Evolutionary conservation across 441 rosid species (phyloP), one percentile per base, ranked within the genome.

Genomic region (Adansonia gregorii): DNA sequence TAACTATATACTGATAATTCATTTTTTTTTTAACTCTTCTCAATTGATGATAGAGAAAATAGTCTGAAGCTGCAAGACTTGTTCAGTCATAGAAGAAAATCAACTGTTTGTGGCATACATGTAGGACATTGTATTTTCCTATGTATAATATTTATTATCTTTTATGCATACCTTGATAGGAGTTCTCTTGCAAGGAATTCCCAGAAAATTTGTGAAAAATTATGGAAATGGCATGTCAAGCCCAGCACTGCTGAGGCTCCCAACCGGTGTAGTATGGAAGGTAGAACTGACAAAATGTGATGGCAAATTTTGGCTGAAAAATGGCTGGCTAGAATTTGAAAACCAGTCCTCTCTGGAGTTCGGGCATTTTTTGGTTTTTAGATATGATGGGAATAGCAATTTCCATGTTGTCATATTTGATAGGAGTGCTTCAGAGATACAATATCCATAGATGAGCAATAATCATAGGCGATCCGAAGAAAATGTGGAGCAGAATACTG

Each of bases 311-410:
- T 67, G 73, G 79, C 58, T 76, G 41, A 11, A 55, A 17, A 19
- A 67, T 12, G 79, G 79, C 31, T 76, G 74, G 74, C 31, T 41
- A 41, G 73, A 76, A 45, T 76, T 76, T 56, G 11, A 58, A 17
- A 24, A 67, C 7, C 74, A 41, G 45, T 67, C 67, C 67, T 56
- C 67, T 55, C 46, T 76, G 39, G 51, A 76, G 3, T 4, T 3
- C 2, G 74, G 74, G 10, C 66, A 76, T 8, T 58, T 76, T 14
- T 2, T 76, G 43, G 79, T 76, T 22, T 76, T 76, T 11, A 67
- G 67, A 67, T 56, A 39, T 41, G 58, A 67, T 8, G 74, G 79
- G 3, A 45, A 56, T 6, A 7, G 55, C 67, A 55, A 56, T 20
- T 76, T 67, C 55, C 67, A 67, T 56, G 74, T 68, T 0, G 8